Conservation (phyloP, 306 rosid genomes). For the Luffa aegyptiaca region DNA sequence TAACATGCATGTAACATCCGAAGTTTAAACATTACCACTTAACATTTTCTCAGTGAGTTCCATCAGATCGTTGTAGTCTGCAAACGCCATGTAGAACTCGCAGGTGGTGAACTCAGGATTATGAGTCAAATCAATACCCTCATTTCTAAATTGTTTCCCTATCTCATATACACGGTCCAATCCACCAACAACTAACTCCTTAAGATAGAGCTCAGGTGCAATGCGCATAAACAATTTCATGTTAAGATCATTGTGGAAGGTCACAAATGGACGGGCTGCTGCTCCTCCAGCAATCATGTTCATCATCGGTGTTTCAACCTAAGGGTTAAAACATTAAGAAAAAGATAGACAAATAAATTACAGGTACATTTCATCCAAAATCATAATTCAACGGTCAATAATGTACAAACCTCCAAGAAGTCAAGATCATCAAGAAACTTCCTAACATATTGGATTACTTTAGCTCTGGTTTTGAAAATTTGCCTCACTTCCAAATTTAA, state of each 20-base stretch:
- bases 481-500: conserved; percentile 68
- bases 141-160: conserved; percentile 92
- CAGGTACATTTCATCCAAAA: not conserved
- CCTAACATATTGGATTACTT: conserved; percentile 51
- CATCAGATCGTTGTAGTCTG: conserved; percentile 83
- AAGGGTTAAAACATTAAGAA: conserved; percentile 4
- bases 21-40: conserved; percentile 44
- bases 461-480: conserved; percentile 71
- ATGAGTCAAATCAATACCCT: conserved; percentile 96
- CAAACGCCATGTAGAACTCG: conserved; percentile 90
- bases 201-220: conserved; percentile 94
- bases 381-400: not conserved
- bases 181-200: conserved; percentile 90
- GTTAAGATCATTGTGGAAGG: conserved; percentile 87
- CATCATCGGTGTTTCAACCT: conserved; percentile 99
- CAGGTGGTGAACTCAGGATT: conserved; percentile 96
- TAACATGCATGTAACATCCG: conserved; percentile 10
- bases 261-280: conserved; percentile 88
- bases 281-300: conserved; percentile 98
- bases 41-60: conserved; percentile 71
- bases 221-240: conserved; percentile 78
- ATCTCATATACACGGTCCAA: conserved; percentile 98
- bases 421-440: conserved; percentile 64
- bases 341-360: not conserved
- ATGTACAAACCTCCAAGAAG: conserved; percentile 78